These are phyloP conservation scores for Aspergillus sp. DNA, from an alignment of 2,329 filamentous ascomycete genomes.

Conservation along the genomic window DNA sequence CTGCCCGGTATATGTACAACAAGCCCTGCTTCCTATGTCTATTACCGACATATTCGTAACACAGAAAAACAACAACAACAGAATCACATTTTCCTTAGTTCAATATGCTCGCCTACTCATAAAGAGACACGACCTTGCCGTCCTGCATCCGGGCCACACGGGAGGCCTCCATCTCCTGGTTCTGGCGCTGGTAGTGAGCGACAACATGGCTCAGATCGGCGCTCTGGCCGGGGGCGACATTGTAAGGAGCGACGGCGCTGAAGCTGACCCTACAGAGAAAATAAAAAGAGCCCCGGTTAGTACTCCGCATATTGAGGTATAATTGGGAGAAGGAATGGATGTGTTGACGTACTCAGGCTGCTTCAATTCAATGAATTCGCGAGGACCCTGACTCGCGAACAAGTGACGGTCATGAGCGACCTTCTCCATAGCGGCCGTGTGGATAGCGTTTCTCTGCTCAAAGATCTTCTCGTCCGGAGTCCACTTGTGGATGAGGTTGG, in stretches of 20 bases:
- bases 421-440: constrained; percentile 63
- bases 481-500: constrained; percentile 57
- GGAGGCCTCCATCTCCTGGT: constrained; percentile 58
- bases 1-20: constrained; percentile 40
- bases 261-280: constrained; percentile 53
- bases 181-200: constrained; percentile 63
- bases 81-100: constrained; percentile 18
- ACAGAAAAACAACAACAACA: constrained; percentile 15
- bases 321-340: no score
- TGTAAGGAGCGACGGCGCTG: constrained; percentile 64
- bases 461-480: constrained; percentile 55
- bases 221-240: constrained; percentile 63
- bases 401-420: constrained; percentile 64
- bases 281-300: no score
- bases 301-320: no score
- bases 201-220: constrained; percentile 62
- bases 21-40: constrained; percentile 30
- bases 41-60: constrained; percentile 24
- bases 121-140: constrained; percentile 47
- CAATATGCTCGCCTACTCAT: constrained; percentile 38
- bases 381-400: constrained; percentile 51
- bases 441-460: constrained; percentile 60
- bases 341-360: constrained; percentile 63
- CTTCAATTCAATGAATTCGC: constrained; percentile 56
- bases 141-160: constrained; percentile 52